These are phyloP conservation scores for Nitzschia sp. DNA, from an alignment of 108 stramenopile species.

Conservation along the genomic window DNA sequence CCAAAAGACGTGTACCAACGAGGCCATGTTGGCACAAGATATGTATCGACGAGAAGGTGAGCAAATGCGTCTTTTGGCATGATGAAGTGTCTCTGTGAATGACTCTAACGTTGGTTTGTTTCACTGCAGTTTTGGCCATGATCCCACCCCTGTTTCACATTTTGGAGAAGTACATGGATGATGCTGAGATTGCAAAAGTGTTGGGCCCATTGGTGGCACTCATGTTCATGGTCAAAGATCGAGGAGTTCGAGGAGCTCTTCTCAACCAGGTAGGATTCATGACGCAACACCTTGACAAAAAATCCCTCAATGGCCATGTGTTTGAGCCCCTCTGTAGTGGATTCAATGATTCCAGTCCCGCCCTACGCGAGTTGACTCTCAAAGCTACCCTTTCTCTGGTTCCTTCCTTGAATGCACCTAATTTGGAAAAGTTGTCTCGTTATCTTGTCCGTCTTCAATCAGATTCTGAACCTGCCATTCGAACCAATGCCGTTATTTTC, in stretches of 20 bases:
- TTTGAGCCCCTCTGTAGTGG: conserved; percentile 89
- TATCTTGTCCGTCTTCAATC: conserved; percentile 81
- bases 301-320: conserved; percentile 63
- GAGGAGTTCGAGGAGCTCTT: conserved; percentile 79
- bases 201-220: conserved; percentile 62
- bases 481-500: conserved; percentile 88
- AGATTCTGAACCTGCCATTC: conserved; percentile 73
- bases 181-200: conserved; percentile 50
- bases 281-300: conserved; percentile 59
- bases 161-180: conserved; percentile 57
- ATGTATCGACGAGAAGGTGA: conserved; percentile 72
- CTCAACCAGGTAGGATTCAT: conserved; percentile 63
- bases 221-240: conserved; percentile 80
- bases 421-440: conserved; percentile 82
- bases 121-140: conserved; percentile 54
- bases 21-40: conserved; percentile 69
- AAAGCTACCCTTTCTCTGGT: conserved; percentile 76
- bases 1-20: conserved; percentile 49
- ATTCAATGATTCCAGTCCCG: conserved; percentile 75
- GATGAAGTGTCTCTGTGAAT: not conserved
- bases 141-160: conserved; percentile 69
- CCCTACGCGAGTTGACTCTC: conserved; percentile 83
- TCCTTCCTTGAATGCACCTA: conserved; percentile 62
- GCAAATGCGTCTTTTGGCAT: not conserved
- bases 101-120: conserved; percentile 1